Percentiles rank a stretch among this genome's conserved stretches.
Conservation (phyloP, 2,329 filamentous ascomycete species). For the Colletotrichum paranaense region DNA sequence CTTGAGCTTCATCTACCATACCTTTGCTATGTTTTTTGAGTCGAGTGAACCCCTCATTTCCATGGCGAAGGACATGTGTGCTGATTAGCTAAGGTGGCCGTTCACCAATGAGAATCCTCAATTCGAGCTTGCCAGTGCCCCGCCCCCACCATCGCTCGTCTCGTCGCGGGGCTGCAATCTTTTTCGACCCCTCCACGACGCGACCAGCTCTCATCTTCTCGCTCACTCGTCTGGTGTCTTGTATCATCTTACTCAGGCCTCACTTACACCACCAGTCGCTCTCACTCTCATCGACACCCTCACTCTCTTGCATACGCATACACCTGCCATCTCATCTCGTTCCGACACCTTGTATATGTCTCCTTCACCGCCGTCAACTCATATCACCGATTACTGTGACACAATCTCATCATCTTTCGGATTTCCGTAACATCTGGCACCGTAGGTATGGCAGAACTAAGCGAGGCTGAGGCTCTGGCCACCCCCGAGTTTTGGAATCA, state of each 20-base stretch:
- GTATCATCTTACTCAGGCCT: too few relatives aligned
- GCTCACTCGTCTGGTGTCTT: too few relatives aligned
- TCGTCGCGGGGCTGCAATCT: neutral
- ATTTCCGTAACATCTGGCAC: neutral
- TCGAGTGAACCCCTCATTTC: neutral
- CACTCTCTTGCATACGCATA: too few relatives aligned
- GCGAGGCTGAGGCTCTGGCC: constrained; percentile 43
- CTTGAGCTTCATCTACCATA: too few relatives aligned
- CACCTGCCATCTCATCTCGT: too few relatives aligned
- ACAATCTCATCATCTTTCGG: constrained; percentile 3
- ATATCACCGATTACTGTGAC: neutral
- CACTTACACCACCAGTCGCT: too few relatives aligned
- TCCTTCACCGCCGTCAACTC: neutral
- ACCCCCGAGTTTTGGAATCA: constrained; percentile 62
- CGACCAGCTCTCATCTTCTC: too few relatives aligned
- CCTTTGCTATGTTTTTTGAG: too few relatives aligned
- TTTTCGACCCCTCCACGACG: neutral
- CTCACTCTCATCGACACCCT: too few relatives aligned
- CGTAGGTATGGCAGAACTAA: neutral
- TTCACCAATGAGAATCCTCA: neutral
- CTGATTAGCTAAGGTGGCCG: neutral
- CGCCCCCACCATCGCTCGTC: constrained; percentile 6
- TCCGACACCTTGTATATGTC: too few relatives aligned
- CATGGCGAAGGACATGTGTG: neutral
- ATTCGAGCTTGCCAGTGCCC: neutral